A percentile compares a stretch with the other conserved stretches of the same genome.
Evolutionary conservation across 2,329 filamentous ascomycete species (phyloP).

Genomic region (Fonsecaea multimorphosa): DNA sequence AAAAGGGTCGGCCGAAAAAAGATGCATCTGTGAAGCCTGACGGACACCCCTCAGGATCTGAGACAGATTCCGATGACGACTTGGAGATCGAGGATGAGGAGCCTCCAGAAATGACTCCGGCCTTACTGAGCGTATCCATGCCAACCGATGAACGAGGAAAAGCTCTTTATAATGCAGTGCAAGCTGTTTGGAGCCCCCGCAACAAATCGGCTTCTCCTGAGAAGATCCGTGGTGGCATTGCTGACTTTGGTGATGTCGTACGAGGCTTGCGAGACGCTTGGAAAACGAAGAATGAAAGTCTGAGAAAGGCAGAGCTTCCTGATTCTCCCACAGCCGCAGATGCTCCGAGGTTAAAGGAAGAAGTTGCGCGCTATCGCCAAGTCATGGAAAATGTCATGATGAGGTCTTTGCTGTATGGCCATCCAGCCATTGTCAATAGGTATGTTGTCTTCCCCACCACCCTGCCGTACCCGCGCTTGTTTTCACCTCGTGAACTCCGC

Average conservation of each 20-base stretch:
- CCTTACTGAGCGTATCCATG: conserved; percentile 59
- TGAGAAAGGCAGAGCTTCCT: conserved; percentile 64
- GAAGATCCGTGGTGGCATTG: conserved; percentile 61
- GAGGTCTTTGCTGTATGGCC: conserved; percentile 52
- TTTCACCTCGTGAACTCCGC: neutral
- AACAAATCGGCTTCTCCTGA: conserved; percentile 57
- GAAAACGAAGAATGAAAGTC: conserved; percentile 63
- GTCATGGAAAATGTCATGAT: conserved; percentile 60
- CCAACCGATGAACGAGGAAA: conserved; percentile 59
- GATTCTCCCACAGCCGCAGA: conserved; percentile 52
- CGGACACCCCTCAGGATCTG: conserved; percentile 49
- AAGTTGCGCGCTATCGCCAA: conserved; percentile 64
- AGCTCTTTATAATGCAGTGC: conserved; percentile 62
- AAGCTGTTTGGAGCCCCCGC: conserved; percentile 65
- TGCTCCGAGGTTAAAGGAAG: conserved; percentile 60
- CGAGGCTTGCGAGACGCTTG: conserved; percentile 66
- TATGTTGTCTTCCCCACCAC: conserved; percentile 47
- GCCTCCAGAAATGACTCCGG: conserved; percentile 61
- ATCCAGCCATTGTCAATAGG: conserved; percentile 57
- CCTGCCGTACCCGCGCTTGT: conserved; percentile 6
- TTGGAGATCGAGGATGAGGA: conserved; percentile 59
- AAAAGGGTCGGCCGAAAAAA: conserved; percentile 40
- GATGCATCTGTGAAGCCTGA: conserved; percentile 27
- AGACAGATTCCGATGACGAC: conserved; percentile 52
- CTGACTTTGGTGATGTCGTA: conserved; percentile 65